Base-by-base conservation (phyloP, 2,329 filamentous ascomycete species). In the Tolypocladium cylindrosporum region DNA sequence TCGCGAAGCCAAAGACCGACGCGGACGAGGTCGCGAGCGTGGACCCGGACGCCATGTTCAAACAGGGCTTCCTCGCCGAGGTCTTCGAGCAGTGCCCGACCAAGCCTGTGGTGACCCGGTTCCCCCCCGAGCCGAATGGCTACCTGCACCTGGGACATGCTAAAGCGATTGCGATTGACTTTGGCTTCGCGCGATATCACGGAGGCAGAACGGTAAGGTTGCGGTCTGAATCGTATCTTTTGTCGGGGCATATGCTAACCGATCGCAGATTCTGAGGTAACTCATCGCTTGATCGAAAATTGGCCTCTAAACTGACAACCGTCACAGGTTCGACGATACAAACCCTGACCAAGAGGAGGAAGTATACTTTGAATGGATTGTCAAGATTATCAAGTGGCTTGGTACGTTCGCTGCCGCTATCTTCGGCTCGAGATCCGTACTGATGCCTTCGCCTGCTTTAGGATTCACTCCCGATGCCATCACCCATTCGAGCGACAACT, bases 111-210 rank as follows among this genome's bases (percentile, higher is more conserved):
- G 73, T 87, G 54, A 91, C 88, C 3, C 84, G 89, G 63, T 92
- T 93, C 68, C 89, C 89, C 1, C 89, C 89, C 27, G 89, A 93
- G 74, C 94, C 94, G 53, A 97, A 97, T 72, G 94, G 93, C 57
- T 97, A 88, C 71, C 82, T 97, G 10, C 92, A 97, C 69, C 88
- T 97, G 64, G 93, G 93, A n/a, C 94, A 97, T 70, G 89, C 89
- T 63, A 97, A 97, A 77, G 93, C 94, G 27, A 97, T 97, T 71
- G 88, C 91, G 0, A 85, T 97, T 72, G 96, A 97, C 74, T 97
- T 97, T 74, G 93, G 93, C 5, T 97, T 97, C 70, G 93, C 94
- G 14, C 85, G 83, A 67, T 86, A 86, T 68, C 89, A 96, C 69
- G 88, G 88, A 39, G 93, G 93, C 14, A 19, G 11, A 34, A 34